phyloP scores from a whole-genome alignment of 352 stramenopile genomes.

The Globisporangium recalcitrans region DNA sequence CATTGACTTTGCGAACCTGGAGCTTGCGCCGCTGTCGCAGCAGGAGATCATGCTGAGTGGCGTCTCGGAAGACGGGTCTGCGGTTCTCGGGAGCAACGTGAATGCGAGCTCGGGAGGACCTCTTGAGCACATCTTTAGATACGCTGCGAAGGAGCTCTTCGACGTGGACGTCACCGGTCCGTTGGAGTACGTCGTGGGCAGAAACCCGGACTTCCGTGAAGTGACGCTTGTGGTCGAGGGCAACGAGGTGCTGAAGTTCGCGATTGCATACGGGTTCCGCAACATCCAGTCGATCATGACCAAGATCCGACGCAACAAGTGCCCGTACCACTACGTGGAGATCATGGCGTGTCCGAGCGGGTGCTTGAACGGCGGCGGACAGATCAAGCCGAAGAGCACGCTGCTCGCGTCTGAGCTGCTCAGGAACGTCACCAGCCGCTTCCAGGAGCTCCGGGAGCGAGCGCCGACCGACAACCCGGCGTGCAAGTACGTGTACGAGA shows the following conservation, averaged over 20 bases:
- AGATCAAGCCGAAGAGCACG: constrained; percentile 79
- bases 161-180: constrained; percentile 76
- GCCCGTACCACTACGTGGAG: constrained; percentile 95
- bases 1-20: constrained; percentile 62
- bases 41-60: constrained; percentile 75
- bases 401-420: constrained; percentile 52
- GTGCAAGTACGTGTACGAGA: constrained; percentile 78
- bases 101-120: constrained; percentile 85
- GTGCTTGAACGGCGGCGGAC: constrained; percentile 96
- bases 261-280: constrained; percentile 94
- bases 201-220: constrained; percentile 89
- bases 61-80: constrained; percentile 44
- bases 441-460: constrained; percentile 60
- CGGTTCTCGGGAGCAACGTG: constrained; percentile 52
- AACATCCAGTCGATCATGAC: constrained; percentile 96
- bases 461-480: constrained; percentile 60
- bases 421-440: constrained; percentile 54
- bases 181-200: constrained; percentile 81
- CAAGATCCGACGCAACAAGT: constrained; percentile 88
- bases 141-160: constrained; percentile 87
- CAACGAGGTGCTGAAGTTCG: constrained; percentile 89
- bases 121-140: constrained; percentile 91
- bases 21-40: constrained; percentile 50
- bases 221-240: constrained; percentile 68
- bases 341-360: constrained; percentile 98